A percentile compares a stretch with the other conserved stretches of the same genome.
Conservation (phyloP, 371 early-diverging fungal species). For the Mortierella sp. region DNA sequence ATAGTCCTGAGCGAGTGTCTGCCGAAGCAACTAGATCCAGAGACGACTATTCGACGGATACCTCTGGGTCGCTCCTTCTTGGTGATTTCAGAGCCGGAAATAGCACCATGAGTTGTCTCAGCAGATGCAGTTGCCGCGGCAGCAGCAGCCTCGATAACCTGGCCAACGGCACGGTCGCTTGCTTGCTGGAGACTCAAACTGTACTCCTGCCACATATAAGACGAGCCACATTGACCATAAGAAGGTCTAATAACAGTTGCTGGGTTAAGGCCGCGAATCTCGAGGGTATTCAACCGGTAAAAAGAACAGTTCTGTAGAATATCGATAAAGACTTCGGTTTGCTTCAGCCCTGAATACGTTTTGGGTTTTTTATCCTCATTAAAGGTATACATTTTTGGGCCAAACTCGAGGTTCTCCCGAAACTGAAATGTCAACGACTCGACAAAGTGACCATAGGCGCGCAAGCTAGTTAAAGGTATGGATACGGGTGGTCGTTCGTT, state of each 20-base stretch:
- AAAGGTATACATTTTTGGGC: background rate
- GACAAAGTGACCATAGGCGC: slow-evolving; percentile 4
- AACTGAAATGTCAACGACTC: background rate
- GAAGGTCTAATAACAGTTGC: background rate
- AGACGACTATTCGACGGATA: background rate
- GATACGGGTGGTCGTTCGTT: background rate
- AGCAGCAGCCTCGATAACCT: background rate
- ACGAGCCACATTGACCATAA: background rate
- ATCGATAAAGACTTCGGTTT: background rate
- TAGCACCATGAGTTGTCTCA: background rate
- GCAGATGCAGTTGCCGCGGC: background rate
- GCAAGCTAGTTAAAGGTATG: background rate
- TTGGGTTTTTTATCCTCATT: background rate
- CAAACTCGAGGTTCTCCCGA: background rate
- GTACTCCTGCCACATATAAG: background rate
- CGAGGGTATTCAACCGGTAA: background rate
- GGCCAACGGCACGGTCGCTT: background rate
- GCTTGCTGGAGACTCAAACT: no score
- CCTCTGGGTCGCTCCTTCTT: background rate
- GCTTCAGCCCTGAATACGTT: background rate
- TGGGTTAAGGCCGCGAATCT: background rate
- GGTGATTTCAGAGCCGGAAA: background rate
- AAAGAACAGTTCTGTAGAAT: background rate
- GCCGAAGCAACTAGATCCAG: background rate
- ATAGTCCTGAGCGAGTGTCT: background rate